Evolutionary conservation across 257 asterid species (phyloP).

Genomic region (Hygrophila difformis): DNA sequence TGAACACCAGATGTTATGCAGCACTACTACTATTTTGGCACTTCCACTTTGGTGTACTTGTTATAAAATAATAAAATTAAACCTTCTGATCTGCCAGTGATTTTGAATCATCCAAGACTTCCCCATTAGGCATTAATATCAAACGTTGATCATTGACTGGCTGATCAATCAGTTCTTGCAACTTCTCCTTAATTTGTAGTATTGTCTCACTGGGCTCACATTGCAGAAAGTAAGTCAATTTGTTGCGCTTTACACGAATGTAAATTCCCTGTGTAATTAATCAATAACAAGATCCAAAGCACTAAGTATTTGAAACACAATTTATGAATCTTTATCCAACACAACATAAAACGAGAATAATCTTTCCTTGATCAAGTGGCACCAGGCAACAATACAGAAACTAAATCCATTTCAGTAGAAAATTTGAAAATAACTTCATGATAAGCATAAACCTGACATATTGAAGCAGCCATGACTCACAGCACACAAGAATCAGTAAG

Average conservation of each 20-base stretch:
- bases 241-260: slow-evolving; percentile 85
- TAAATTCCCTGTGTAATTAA: slow-evolving; percentile 59
- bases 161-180: slow-evolving; percentile 69
- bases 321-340: too few species aligned
- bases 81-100: slow-evolving; percentile 93
- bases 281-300: slow-evolving; percentile 11
- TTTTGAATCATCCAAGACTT: slow-evolving; percentile 71
- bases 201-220: slow-evolving; percentile 79
- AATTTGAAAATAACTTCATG: neutral
- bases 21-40: too few species aligned
- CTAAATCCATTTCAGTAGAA: neutral
- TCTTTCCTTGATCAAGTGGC: slow-evolving; percentile 4
- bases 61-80: slow-evolving; percentile 1
- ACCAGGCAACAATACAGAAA: slow-evolving; percentile 1
- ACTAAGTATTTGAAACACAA: too few species aligned
- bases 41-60: slow-evolving; percentile 1
- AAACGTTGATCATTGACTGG: slow-evolving; percentile 66
- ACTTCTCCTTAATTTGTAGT: slow-evolving; percentile 73
- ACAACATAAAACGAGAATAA: too few species aligned
- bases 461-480: too few species aligned
- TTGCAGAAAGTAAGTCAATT: slow-evolving; percentile 79
- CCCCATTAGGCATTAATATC: slow-evolving; percentile 42
- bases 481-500: too few species aligned
- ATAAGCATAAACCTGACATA: slow-evolving; percentile 13
- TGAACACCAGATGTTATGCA: too few species aligned